A percentile compares a stretch with the other conserved stretches of the same genome.
phyloP scores from a whole-genome alignment of 1,284 basidiomycete genomes.

The Ganoderma lucidum region DNA sequence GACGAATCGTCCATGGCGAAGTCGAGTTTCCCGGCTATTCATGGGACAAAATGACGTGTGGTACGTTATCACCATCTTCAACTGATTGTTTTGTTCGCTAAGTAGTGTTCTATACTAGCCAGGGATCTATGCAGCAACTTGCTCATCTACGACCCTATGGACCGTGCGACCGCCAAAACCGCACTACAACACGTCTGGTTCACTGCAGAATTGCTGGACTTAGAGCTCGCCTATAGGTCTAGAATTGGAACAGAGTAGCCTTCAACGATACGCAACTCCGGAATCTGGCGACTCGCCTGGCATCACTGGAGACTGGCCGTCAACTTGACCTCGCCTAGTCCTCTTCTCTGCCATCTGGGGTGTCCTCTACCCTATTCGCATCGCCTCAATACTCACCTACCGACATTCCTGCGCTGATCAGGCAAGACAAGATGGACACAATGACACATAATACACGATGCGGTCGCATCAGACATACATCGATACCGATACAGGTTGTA shows the following conservation, averaged over 20 bases:
- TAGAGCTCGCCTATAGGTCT: conserved; percentile 65
- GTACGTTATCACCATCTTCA: conserved; percentile 48
- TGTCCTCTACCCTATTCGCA: not conserved
- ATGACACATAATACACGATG: conserved; percentile 19
- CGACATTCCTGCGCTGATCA: not conserved
- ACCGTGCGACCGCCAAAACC: conserved; percentile 65
- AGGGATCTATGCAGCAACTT: conserved; percentile 62
- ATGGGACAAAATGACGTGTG: conserved; percentile 66
- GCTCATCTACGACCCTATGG: conserved; percentile 60
- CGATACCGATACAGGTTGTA: conserved; percentile 29
- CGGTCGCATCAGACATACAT: conserved; percentile 19
- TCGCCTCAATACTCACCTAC: not conserved
- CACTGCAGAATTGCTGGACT: conserved; percentile 59
- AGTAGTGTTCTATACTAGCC: conserved; percentile 48
- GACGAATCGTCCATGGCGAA: conserved; percentile 69
- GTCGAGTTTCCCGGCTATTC: conserved; percentile 60
- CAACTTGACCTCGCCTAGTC: not conserved
- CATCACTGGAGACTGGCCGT: not conserved
- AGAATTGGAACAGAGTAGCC: conserved; percentile 50
- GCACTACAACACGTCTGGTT: conserved; percentile 75
- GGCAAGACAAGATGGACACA: not conserved
- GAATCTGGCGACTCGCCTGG: not conserved
- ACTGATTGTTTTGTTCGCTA: not conserved
- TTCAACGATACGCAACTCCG: not conserved
- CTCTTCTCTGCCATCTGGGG: not conserved